phyloP scores from a whole-genome alignment of 345 rosid species.

The Bruguiera gymnorhiza region DNA sequence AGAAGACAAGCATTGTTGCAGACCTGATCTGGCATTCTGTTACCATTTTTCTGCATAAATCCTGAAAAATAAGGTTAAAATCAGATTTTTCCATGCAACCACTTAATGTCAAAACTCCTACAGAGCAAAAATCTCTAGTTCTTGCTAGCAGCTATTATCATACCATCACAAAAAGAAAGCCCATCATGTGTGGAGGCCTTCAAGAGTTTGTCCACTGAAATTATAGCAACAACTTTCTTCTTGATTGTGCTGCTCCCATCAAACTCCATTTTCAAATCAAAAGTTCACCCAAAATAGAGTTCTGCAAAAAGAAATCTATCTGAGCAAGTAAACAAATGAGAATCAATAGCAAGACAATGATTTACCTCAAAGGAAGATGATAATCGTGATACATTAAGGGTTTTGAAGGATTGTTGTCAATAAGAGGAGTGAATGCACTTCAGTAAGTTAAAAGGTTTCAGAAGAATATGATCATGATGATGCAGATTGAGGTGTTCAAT shows the following conservation, averaged over 20 bases:
- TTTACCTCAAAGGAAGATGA: background rate
- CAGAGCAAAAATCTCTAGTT: background rate
- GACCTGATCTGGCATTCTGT: background rate
- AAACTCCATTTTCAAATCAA: constrained; percentile 3
- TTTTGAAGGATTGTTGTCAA: too few relatives aligned
- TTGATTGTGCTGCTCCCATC: constrained; percentile 13
- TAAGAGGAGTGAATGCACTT: background rate
- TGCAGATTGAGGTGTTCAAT: background rate
- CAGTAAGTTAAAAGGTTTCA: background rate
- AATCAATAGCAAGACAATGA: background rate
- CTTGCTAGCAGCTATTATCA: background rate
- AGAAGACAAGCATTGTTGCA: background rate
- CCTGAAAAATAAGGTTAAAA: constrained; percentile 6
- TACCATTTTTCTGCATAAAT: background rate
- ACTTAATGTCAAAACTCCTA: too few relatives aligned
- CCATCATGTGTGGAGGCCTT: constrained; percentile 1
- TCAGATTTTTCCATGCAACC: background rate
- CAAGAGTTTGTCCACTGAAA: constrained; percentile 1
- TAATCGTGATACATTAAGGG: too few relatives aligned
- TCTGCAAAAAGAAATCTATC: constrained; percentile 12
- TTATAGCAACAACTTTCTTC: constrained; percentile 2
- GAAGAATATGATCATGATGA: background rate
- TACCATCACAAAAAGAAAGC: constrained; percentile 5
- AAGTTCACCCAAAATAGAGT: background rate
- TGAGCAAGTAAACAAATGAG: constrained; percentile 1